Evolutionary conservation across 768 basidiomycete genomes (phyloP), one percentile per base, ranked within the genome.

Genomic region (Pulveroboletus frians): DNA sequence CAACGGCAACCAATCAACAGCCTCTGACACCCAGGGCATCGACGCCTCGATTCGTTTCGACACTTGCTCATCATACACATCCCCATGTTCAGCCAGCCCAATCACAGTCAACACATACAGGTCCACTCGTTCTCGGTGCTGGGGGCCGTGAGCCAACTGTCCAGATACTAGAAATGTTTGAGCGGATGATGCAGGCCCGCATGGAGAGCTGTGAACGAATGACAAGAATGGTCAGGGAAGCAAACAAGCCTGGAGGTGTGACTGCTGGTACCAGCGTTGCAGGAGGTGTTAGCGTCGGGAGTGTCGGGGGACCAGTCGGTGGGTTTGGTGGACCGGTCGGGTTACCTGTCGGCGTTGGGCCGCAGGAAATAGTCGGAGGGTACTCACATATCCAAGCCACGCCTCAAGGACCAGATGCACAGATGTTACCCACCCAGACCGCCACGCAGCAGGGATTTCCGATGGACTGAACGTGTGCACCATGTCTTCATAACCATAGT

Each of bases 201-300:
- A 80, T 88, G 76, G 85, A 87, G 65, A 86, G 83, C 59, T 88
- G 86, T 64, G 76, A 83, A 54, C 73, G 84, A 30, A 73, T 85
- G 45, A 78, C 78, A 53, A 75, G 74, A 40, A 71, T 88, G 53
- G 76, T 85, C 18, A 58, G 64, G 46, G 60, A 60, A 23, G 64
- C 65, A n/a, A 58, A 59, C 50, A 62, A 39, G n/a, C 57, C 65
- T 17, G 59, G 53, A 8, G 55, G 55, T 7, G 27, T 43, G 30
- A 53, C 52, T 13, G 46, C 39, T 31, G 51, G 50, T 9, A 13
- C 50, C 9, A 42, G 53, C 27, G 40, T 38, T 15, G 44, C 38
- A 2, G 59, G 52, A 21, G 55, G 57, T 1, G 44, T 50, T 6
- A 49, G 30, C 42, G 9, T 55, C 37, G 61, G 56, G 18, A 66